phyloP scores from a whole-genome alignment of 2,329 filamentous ascomycete genomes.

The Gremmenia infestans region DNA sequence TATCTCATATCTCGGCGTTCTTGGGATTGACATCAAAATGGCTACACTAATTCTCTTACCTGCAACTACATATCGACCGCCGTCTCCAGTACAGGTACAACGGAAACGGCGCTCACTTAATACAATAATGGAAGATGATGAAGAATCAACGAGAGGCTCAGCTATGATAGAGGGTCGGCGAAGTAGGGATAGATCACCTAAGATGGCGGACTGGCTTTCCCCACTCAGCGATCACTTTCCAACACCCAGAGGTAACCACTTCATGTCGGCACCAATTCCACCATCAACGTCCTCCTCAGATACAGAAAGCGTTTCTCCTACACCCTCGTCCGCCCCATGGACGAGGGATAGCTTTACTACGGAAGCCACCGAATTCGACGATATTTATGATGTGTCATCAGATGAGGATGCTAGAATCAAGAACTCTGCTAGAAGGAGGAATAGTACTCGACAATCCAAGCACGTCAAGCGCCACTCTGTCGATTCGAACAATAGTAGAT shows the following conservation, averaged over 20 bases:
- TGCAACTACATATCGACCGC: slow-evolving; percentile 45
- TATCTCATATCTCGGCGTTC: slow-evolving; percentile 14
- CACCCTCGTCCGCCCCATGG: slow-evolving; percentile 56
- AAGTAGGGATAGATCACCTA: slow-evolving; percentile 35
- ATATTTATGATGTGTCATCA: slow-evolving; percentile 74
- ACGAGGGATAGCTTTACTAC: slow-evolving; percentile 57
- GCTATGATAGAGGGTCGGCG: slow-evolving; percentile 28
- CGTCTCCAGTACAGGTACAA: slow-evolving; percentile 46
- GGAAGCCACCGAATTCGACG: slow-evolving; percentile 72
- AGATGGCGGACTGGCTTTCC: slow-evolving; percentile 35
- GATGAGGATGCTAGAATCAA: slow-evolving; percentile 62
- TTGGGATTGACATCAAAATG: slow-evolving; percentile 25
- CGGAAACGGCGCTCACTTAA: slow-evolving; percentile 52
- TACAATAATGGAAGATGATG: slow-evolving; percentile 58
- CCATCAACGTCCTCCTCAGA: slow-evolving; percentile 54
- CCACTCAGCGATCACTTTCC: slow-evolving; percentile 58
- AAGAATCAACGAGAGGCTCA: slow-evolving; percentile 27
- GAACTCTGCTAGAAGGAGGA: slow-evolving; percentile 32
- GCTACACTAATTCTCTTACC: slow-evolving; percentile 39
- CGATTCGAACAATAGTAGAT: slow-evolving; percentile 20
- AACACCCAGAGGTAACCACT: slow-evolving; percentile 63
- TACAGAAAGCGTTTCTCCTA: slow-evolving; percentile 49
- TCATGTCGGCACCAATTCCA: slow-evolving; percentile 57
- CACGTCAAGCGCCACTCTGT: slow-evolving; percentile 24
- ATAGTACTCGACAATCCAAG: slow-evolving; percentile 29